Percentiles rank a stretch among this genome's conserved stretches.
Conservation (phyloP, 1,284 basidiomycete genomes). For the Ceratobasidium sp. region DNA sequence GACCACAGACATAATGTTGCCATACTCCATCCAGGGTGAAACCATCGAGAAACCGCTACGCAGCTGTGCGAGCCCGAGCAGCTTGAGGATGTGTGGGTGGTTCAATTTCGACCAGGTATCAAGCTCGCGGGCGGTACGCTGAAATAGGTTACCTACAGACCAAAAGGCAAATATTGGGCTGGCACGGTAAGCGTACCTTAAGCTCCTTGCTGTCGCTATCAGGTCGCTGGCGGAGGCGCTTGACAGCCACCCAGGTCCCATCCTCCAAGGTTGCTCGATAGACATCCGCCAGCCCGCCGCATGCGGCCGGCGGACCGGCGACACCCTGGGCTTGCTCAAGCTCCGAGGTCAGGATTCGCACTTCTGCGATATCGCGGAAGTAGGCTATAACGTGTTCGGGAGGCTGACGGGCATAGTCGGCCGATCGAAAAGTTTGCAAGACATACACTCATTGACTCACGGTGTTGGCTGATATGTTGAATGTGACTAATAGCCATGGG, state of each 20-base stretch:
- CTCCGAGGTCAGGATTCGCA: too few species aligned
- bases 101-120: background rate
- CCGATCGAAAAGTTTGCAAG: too few species aligned
- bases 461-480: too few species aligned
- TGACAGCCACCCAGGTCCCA: background rate
- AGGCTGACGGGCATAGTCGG: too few species aligned
- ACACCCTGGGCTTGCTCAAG: too few species aligned
- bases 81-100: background rate
- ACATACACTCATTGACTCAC: too few species aligned
- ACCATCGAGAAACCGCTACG: background rate
- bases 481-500: too few species aligned
- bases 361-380: too few species aligned
- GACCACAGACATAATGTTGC: background rate
- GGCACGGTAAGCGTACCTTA: too few species aligned
- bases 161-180: background rate
- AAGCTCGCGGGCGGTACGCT: constrained; percentile 7
- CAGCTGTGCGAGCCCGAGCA: background rate
- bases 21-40: constrained; percentile 3
- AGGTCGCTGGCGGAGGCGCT: background rate
- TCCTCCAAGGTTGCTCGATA: background rate
- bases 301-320: background rate
- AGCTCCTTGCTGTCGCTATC: background rate
- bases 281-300: background rate
- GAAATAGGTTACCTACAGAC: background rate
- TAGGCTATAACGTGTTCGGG: too few species aligned